Conservation (phyloP, 805 yeast species). For the Candida patagonica region DNA sequence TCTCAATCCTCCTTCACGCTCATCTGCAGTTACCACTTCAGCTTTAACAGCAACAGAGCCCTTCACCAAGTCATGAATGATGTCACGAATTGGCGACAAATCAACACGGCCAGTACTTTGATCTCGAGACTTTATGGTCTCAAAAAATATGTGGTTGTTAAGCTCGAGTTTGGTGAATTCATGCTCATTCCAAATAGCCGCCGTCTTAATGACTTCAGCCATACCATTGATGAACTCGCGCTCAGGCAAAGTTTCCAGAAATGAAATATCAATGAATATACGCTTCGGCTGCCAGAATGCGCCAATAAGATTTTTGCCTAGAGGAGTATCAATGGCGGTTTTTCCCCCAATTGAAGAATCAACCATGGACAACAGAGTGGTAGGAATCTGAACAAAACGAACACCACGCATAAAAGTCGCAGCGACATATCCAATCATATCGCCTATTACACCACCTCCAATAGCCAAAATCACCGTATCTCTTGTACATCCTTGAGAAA, state of each 20-base stretch:
- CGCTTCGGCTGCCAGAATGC: constrained; percentile 95
- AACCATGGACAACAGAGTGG: constrained; percentile 91
- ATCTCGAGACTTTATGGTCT: constrained; percentile 48
- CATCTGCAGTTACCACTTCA: constrained; percentile 86
- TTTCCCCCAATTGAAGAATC: constrained; percentile 98
- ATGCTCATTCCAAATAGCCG: constrained; percentile 90
- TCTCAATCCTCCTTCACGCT: constrained; percentile 89
- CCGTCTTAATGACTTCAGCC: constrained; percentile 97
- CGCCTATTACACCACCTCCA: constrained; percentile 99
- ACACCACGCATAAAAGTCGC: constrained; percentile 99
- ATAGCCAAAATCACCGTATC: constrained; percentile 91
- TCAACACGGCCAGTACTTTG: constrained; percentile 43
- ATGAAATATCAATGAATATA: constrained; percentile 79
- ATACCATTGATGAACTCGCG: constrained; percentile 96
- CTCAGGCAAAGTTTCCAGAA: constrained; percentile 79
- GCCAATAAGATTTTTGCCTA: constrained; percentile 92
- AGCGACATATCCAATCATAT: constrained; percentile 98
- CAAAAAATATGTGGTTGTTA: constrained; percentile 59
- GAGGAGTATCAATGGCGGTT: constrained; percentile 94
- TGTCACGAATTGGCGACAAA: constrained; percentile 58
- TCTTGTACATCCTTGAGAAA: constrained; percentile 81
- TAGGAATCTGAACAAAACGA: constrained; percentile 86
- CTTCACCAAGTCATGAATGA: constrained; percentile 65
- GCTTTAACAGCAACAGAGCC: constrained; percentile 90
- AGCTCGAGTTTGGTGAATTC: constrained; percentile 82